A percentile compares a stretch with the other conserved stretches of the same genome.
Evolutionary conservation across 2,329 filamentous ascomycete species (phyloP).

Genomic region (Neospermospora avenae): DNA sequence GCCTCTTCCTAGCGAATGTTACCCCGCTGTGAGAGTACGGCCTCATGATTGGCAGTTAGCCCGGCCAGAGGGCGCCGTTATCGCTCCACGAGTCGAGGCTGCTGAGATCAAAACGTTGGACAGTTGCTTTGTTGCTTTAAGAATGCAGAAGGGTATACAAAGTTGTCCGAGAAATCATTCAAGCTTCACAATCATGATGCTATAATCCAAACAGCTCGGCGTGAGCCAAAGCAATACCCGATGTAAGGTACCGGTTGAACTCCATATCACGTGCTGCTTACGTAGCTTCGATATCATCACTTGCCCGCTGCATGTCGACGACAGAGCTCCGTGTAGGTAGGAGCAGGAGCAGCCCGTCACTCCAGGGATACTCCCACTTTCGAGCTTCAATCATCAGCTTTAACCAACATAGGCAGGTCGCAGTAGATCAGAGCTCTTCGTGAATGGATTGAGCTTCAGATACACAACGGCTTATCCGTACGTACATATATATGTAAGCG

Average conservation of each 20-base stretch:
- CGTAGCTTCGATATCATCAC: not conserved
- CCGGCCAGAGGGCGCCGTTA: conserved; percentile 1
- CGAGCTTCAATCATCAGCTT: conserved; percentile 3
- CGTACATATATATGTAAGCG: not conserved
- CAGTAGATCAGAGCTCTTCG: conserved; percentile 3
- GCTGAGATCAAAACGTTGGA: not conserved
- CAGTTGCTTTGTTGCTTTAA: not conserved
- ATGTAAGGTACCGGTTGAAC: too few relatives aligned
- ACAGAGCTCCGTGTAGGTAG: not conserved
- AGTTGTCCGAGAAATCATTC: too few relatives aligned
- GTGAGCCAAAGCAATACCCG: too few relatives aligned
- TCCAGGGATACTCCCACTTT: conserved; percentile 5
- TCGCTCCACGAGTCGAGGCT: conserved; percentile 12
- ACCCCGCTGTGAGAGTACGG: conserved; percentile 4
- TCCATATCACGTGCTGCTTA: conserved; percentile 5
- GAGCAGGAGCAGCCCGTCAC: not conserved
- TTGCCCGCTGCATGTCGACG: not conserved
- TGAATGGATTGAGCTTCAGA: not conserved
- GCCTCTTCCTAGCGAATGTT: not conserved
- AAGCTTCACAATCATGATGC: too few relatives aligned
- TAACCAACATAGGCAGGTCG: conserved; percentile 16
- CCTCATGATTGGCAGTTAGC: conserved; percentile 2
- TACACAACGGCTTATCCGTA: not conserved
- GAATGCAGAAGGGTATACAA: not conserved
- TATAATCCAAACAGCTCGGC: too few relatives aligned